phyloP scores from a whole-genome alignment of 2,329 filamentous ascomycete species.

The Cephalotrichum gorgonifer region DNA sequence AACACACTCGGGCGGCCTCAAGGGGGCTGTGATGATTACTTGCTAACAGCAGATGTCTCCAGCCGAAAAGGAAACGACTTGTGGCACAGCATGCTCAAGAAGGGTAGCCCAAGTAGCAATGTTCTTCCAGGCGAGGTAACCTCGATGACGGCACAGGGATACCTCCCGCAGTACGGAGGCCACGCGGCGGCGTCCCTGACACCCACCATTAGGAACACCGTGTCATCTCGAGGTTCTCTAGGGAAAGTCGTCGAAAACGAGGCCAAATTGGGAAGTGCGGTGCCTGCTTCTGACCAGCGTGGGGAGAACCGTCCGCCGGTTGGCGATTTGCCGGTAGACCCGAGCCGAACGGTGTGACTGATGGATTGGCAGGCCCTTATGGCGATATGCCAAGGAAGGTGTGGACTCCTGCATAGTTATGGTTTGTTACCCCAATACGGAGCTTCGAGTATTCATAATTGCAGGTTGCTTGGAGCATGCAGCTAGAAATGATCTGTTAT shows the following conservation, averaged over 20 bases:
- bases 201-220: constrained; percentile 29
- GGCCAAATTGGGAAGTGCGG: constrained; percentile 9
- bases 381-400: too few relatives aligned
- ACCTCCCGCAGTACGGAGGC: constrained; percentile 41
- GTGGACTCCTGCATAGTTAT: constrained; percentile 7
- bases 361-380: not conserved
- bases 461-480: not conserved
- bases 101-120: constrained; percentile 35
- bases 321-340: constrained; percentile 8
- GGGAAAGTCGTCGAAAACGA: constrained; percentile 15
- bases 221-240: constrained; percentile 18
- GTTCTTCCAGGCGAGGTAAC: constrained; percentile 37
- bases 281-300: constrained; percentile 21
- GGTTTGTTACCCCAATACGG: not conserved
- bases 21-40: not conserved
- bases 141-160: constrained; percentile 42
- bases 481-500: not conserved
- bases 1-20: not conserved
- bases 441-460: constrained; percentile 1
- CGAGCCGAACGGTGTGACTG: not conserved
- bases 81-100: constrained; percentile 40
- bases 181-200: constrained; percentile 40
- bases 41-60: constrained; percentile 8
- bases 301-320: constrained; percentile 34
- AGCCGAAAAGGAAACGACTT: constrained; percentile 33